These are phyloP conservation scores for Candida nemodendra DNA, from an alignment of 805 yeast genomes.

Conservation along the genomic window DNA sequence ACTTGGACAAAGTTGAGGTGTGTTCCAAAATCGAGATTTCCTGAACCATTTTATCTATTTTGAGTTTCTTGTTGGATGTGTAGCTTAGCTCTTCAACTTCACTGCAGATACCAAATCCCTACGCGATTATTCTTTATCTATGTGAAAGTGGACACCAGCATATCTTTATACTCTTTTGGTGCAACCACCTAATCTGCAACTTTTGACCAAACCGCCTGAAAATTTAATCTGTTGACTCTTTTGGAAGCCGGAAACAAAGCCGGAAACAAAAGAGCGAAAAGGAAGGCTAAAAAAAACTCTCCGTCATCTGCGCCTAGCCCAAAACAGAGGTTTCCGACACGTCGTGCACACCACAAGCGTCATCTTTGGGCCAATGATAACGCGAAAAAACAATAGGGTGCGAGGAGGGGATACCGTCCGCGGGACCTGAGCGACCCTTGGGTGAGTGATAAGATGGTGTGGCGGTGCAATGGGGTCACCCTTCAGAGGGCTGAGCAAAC, in stretches of 20 bases:
- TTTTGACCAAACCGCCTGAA: no score
- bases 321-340: no score
- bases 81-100: no score
- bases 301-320: no score
- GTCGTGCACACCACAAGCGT: no score
- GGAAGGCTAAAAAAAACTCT: background rate
- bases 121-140: no score
- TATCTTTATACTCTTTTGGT: slow-evolving; percentile 13
- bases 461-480: background rate
- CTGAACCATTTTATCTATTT: slow-evolving; percentile 19
- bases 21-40: slow-evolving; percentile 49
- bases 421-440: background rate
- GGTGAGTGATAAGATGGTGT: no score
- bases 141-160: slow-evolving; percentile 13
- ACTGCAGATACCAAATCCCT: no score
- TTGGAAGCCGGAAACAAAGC: slow-evolving; percentile 3
- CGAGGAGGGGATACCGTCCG: no score
- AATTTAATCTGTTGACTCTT: slow-evolving; percentile 2
- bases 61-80: slow-evolving; percentile 1
- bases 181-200: background rate
- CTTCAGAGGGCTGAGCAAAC: background rate
- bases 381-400: background rate
- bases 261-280: slow-evolving; percentile 7
- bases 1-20: slow-evolving; percentile 80
- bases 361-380: background rate